Evolutionary conservation across 1,139 yeast genomes (phyloP), one percentile per base, ranked within the genome.

Genomic region (Sugiyamaella japonica): DNA sequence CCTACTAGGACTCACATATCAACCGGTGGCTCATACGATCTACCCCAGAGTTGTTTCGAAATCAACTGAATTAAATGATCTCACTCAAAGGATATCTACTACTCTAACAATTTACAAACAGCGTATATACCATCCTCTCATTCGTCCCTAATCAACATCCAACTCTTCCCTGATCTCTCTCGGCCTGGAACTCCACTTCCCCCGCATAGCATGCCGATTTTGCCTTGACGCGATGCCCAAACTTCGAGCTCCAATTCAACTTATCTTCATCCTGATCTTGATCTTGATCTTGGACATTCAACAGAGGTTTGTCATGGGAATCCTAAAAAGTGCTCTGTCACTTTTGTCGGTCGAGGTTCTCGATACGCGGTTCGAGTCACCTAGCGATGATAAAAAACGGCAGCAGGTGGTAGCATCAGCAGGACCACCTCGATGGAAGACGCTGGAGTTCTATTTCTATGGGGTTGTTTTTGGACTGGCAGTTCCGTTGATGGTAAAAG

Each of bases 401-500:
- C 73, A 73, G 50, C 64, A 58, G 13, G 72, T 81, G 42, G 69
- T 76, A 13, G 71, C 74, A 43, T 68, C 68, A 37, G 81, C 89
- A 0, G 72, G 75, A 5, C 76, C 75, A 9, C 77, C 95, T 1
- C 78, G 83, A 66, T 91, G 97, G 97, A 64, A 70, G 31, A 84
- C 96, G 0, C 60, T 73, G 23, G 98, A 93, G 70, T 91, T 86
- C 71, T 80, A 74, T 59, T 58, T 88, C 38, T 91, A 93, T 66
- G 74, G 79, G 49, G 61, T 82, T 12, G 80, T 82, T 5, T 88
- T 89, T 66, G 72, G 77, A 0, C 65, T 88, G 1, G 85, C 82
- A 7, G 89, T 93, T 3, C 98, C 98, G 1, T 69, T 85, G 67
- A 84, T 93, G 90, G 78, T 84, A 65, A 82, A 82, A 63, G 84